Evolutionary conservation across 2,329 filamentous ascomycete species (phyloP), one percentile per base, ranked within the genome.

Genomic region (Exophiala sp.): DNA sequence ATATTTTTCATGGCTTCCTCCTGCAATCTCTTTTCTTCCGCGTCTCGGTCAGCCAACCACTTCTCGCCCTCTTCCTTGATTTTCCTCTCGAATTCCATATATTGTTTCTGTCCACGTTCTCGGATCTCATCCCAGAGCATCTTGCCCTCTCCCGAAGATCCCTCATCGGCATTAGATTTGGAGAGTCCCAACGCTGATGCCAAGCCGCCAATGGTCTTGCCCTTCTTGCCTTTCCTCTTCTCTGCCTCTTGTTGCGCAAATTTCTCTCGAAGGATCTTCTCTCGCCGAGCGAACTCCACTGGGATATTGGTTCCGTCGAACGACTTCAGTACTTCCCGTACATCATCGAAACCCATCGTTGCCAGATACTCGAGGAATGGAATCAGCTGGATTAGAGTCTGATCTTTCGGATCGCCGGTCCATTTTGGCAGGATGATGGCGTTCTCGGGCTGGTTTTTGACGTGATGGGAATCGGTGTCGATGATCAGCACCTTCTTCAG

Each of bases 361-460:
- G 91, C 89, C 61, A 99, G 84, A 72, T 96, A 97, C 75, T 99
- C 94, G 59, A 99, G 85, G 83, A 99, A 96, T 10, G 94, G 94
- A 55, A 99, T 95, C 45, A 96, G 77, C 3, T 85, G 82, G 18
- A 99, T 88, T 9, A 99, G 86, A 43, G 90, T 89, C 68, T 85
- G 90, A 71, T 99, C 92, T 64, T 85, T 83, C 43, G 85, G 73
- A 62, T 95, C 82, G 33, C 94, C 94, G 52, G 80, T 88, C 94
- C 94, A 99, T 65, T 91, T 91, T 29, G 90, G 84, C 29, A 99
- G 77, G 43, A 97, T 77, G 63, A 99, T 94, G 62, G 94, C 90
- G 72, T 99, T 99, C 66, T 96, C 90, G n/a, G 94, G 94, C 68
- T 99, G 94, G 61, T 87, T 83, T 65, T 88, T 87, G 57, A 92